A percentile compares a stretch with the other conserved stretches of the same genome.
These are phyloP conservation scores for Lasiosphaeria ovina DNA, from an alignment of 495 filamentous ascomycete genomes.

Conservation along the genomic window DNA sequence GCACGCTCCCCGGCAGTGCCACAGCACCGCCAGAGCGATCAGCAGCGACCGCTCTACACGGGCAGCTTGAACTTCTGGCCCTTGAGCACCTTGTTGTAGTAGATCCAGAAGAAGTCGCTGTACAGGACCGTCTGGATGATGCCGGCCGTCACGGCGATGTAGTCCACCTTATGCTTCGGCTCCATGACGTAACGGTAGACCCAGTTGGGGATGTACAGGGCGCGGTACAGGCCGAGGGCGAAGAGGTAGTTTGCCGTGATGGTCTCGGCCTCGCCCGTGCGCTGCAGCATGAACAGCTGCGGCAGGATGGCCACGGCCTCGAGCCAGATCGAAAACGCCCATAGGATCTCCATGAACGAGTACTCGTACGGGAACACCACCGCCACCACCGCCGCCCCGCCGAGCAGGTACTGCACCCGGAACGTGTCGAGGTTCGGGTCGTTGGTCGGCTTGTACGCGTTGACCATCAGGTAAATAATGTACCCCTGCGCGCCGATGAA, in stretches of 20 bases:
- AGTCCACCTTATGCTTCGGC: slow-evolving; percentile 63
- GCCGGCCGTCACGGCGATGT: slow-evolving; percentile 80
- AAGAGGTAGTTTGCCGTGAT: slow-evolving; percentile 99
- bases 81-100: slow-evolving; percentile 91
- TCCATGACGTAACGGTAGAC: slow-evolving; percentile 82
- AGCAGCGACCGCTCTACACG: slow-evolving; percentile 47
- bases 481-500: slow-evolving; percentile 89
- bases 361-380: slow-evolving; percentile 83
- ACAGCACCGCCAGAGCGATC: too few relatives aligned
- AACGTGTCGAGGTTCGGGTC: slow-evolving; percentile 96
- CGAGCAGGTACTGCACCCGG: slow-evolving; percentile 88
- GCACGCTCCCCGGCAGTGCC: not conserved
- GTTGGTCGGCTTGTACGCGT: slow-evolving; percentile 92
- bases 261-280: slow-evolving; percentile 95
- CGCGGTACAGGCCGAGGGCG: slow-evolving; percentile 85
- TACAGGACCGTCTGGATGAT: slow-evolving; percentile 92
- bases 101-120: slow-evolving; percentile 99
- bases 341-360: slow-evolving; percentile 71
- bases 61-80: slow-evolving; percentile 86
- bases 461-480: slow-evolving; percentile 95
- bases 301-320: slow-evolving; percentile 95
- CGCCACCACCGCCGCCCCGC: slow-evolving; percentile 71
- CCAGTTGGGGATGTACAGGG: slow-evolving; percentile 98
- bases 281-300: slow-evolving; percentile 95
- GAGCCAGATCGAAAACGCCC: slow-evolving; percentile 97